phyloP scores from a whole-genome alignment of 2,329 filamentous ascomycete genomes.

The Ascochyta lentis region DNA sequence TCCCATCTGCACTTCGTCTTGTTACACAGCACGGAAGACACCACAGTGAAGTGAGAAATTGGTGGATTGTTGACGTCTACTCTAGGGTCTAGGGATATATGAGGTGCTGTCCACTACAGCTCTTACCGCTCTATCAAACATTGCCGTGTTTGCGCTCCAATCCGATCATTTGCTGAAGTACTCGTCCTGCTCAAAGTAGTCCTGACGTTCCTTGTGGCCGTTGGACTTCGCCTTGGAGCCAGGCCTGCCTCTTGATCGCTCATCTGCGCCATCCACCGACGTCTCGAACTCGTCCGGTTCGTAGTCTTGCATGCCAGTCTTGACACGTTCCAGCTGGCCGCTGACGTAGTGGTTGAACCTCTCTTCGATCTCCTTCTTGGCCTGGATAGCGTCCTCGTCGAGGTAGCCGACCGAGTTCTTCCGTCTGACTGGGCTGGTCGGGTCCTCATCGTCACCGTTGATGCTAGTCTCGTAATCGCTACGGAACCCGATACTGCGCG shows the following conservation, averaged over 20 bases:
- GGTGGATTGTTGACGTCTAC: constrained; percentile 21
- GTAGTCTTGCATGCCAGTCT: constrained; percentile 61
- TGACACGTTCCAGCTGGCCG: constrained; percentile 78
- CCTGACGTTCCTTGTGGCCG: constrained; percentile 28
- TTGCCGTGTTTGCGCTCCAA: neutral
- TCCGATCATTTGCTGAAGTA: constrained; percentile 33
- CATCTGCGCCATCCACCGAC: constrained; percentile 54
- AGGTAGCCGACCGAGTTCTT: constrained; percentile 59
- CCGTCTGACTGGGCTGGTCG: constrained; percentile 40
- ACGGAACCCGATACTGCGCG: constrained; percentile 80
- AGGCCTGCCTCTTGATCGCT: constrained; percentile 11
- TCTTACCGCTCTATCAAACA: constrained; percentile 12
- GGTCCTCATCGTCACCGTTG: constrained; percentile 44
- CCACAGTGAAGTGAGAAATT: neutral
- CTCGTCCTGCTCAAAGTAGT: constrained; percentile 42
- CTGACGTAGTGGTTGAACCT: constrained; percentile 83
- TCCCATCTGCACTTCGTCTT: neutral
- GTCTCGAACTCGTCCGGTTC: constrained; percentile 70
- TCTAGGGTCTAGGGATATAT: constrained; percentile 32
- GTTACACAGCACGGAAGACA: constrained; percentile 6
- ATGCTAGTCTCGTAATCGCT: constrained; percentile 70
- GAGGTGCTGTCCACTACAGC: constrained; percentile 13
- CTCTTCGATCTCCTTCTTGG: constrained; percentile 52
- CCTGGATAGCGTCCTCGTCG: constrained; percentile 57
- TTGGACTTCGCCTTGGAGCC: constrained; percentile 29